A percentile compares a stretch with the other conserved stretches of the same genome.
Evolutionary conservation across 352 stramenopile species (phyloP).

Genomic region (Elongisporangium undulatum): DNA sequence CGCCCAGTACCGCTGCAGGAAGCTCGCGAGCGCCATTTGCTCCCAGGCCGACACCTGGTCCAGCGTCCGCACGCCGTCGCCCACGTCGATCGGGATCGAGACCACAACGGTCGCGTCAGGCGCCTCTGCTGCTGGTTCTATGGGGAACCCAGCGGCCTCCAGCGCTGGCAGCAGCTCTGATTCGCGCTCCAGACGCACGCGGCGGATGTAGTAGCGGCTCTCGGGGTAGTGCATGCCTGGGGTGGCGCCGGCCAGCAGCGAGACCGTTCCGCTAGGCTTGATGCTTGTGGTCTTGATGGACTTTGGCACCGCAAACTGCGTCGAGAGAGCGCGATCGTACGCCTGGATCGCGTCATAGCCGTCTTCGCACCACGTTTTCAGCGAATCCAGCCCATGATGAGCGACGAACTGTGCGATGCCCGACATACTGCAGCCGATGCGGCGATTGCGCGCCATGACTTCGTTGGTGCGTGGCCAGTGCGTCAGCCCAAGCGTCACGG

Average conservation of each 20-base stretch:
- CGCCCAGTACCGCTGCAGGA: slow-evolving; percentile 92
- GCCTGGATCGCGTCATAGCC: slow-evolving; percentile 80
- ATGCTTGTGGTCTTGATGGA: slow-evolving; percentile 94
- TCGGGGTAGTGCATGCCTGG: slow-evolving; percentile 94
- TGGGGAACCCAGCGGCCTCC: slow-evolving; percentile 58
- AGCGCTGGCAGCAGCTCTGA: slow-evolving; percentile 81
- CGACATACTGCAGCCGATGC: slow-evolving; percentile 91
- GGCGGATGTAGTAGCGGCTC: slow-evolving; percentile 90
- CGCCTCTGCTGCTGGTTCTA: slow-evolving; percentile 71
- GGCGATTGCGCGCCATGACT: slow-evolving; percentile 91
- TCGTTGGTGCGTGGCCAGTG: slow-evolving; percentile 91
- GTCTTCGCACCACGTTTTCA: slow-evolving; percentile 84
- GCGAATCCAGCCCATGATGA: slow-evolving; percentile 64
- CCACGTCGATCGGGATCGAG: slow-evolving; percentile 88
- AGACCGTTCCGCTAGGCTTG: slow-evolving; percentile 89
- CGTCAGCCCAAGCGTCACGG: slow-evolving; percentile 89
- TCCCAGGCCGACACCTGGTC: slow-evolving; percentile 90
- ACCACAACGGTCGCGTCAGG: slow-evolving; percentile 83
- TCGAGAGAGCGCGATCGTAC: slow-evolving; percentile 63
- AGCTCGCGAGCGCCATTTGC: slow-evolving; percentile 89
- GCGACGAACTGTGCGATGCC: slow-evolving; percentile 92
- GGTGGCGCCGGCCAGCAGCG: slow-evolving; percentile 88
- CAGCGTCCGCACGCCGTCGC: slow-evolving; percentile 81
- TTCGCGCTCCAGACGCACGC: slow-evolving; percentile 81
- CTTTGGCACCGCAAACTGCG: slow-evolving; percentile 69